phyloP scores from a whole-genome alignment of 305 asterid species.

The Fraxinus sp. region DNA sequence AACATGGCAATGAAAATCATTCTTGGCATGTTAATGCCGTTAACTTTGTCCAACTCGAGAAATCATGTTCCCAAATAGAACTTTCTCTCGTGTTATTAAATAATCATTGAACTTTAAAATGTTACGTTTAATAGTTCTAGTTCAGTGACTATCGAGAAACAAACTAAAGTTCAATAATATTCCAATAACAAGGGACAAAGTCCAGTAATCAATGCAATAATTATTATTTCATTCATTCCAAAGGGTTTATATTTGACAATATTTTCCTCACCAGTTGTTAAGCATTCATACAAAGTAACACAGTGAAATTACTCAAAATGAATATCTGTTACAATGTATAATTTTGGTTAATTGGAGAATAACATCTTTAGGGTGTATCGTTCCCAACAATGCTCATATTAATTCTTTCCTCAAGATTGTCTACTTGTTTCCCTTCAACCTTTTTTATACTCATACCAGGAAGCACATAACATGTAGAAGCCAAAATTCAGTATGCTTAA shows the following conservation, averaged over 20 bases:
- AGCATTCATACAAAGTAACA: too few species aligned
- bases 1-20: background rate
- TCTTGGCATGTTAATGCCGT: background rate
- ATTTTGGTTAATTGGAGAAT: background rate
- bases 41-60: background rate
- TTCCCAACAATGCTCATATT: slow-evolving; percentile 29
- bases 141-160: background rate
- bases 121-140: background rate
- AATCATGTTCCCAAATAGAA: background rate
- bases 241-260: background rate
- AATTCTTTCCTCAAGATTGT: slow-evolving; percentile 31
- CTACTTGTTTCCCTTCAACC: slow-evolving; percentile 34
- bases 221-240: background rate
- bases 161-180: too few species aligned
- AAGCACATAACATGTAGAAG: slow-evolving; percentile 48
- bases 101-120: background rate
- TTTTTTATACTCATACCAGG: slow-evolving; percentile 63
- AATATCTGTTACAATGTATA: too few species aligned
- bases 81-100: background rate
- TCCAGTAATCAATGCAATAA: background rate
- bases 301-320: too few species aligned
- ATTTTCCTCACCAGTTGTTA: too few species aligned
- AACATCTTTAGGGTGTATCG: slow-evolving; percentile 16
- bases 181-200: background rate
- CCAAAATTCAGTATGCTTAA: slow-evolving; percentile 50